Conservation (phyloP, 768 basidiomycete genomes). For the Kwoniella botswanensis region DNA sequence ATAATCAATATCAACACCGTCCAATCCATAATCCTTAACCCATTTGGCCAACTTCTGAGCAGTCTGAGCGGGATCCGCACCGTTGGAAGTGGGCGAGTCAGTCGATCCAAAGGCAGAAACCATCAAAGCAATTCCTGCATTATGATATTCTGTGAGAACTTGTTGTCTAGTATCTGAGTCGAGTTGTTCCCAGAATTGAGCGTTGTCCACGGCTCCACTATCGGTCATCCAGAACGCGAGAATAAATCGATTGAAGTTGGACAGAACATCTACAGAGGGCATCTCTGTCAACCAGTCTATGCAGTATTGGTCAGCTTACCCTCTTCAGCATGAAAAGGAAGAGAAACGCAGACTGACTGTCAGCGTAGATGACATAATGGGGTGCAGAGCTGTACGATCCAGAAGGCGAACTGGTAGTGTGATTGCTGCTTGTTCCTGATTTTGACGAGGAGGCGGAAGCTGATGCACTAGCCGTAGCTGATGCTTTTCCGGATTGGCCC, state of each 20-base stretch:
- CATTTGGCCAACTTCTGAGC: conserved; percentile 71
- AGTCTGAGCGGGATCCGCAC: conserved; percentile 67
- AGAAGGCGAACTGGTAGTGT: conserved; percentile 5
- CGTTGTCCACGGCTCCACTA: conserved; percentile 51
- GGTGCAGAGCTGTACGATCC: conserved; percentile 30
- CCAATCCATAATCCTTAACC: conserved; percentile 68
- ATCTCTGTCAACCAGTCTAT: conserved; percentile 48
- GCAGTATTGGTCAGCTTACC: conserved; percentile 7
- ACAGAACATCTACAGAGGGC: conserved; percentile 46
- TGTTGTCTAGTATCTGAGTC: conserved; percentile 59
- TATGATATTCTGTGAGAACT: conserved; percentile 65
- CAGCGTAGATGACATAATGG: conserved; percentile 51
- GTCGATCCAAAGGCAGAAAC: conserved; percentile 71
- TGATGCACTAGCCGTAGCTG: conserved; percentile 14
- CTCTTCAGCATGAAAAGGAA: not conserved
- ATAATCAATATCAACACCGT: conserved; percentile 78
- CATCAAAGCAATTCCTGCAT: conserved; percentile 68
- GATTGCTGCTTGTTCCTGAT: conserved; percentile 3
- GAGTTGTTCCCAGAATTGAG: conserved; percentile 42
- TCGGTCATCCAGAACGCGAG: conserved; percentile 57
- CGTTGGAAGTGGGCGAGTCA: conserved; percentile 65
- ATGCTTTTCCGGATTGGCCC: conserved; percentile 7
- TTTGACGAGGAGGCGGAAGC: conserved; percentile 1
- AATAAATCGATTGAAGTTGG: conserved; percentile 52
- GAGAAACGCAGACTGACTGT: conserved; percentile 31